A percentile compares a stretch with the other conserved stretches of the same genome.
These are phyloP conservation scores for Psilocybe azurescens DNA, from an alignment of 768 basidiomycete genomes.

Conservation along the genomic window DNA sequence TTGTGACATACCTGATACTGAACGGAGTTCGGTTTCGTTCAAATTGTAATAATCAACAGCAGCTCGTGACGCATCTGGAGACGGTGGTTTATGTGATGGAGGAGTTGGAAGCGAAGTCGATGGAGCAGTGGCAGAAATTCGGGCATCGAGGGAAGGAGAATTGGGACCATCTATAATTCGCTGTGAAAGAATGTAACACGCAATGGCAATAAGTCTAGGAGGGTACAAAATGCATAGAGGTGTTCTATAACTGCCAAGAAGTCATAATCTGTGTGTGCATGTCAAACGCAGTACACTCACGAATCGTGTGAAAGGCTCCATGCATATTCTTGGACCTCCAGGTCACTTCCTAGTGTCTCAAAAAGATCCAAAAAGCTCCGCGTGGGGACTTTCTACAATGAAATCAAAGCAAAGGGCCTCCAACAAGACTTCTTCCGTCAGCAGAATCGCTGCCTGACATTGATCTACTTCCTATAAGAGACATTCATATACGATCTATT, in stretches of 20 bases:
- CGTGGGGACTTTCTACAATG: slow-evolving; percentile 77
- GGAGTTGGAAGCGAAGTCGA: slow-evolving; percentile 82
- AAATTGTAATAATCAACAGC: slow-evolving; percentile 73
- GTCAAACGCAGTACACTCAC: slow-evolving; percentile 45
- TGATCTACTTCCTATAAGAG: slow-evolving; percentile 72
- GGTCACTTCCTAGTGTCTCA: slow-evolving; percentile 53
- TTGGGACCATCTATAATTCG: slow-evolving; percentile 74
- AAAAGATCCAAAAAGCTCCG: slow-evolving; percentile 77
- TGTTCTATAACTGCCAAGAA: slow-evolving; percentile 69
- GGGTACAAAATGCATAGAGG: slow-evolving; percentile 77
- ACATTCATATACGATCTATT: slow-evolving; percentile 10
- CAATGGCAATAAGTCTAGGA: slow-evolving; percentile 73
- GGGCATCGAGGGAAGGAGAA: slow-evolving; percentile 74
- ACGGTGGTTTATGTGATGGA: slow-evolving; percentile 75
- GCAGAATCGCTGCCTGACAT: slow-evolving; percentile 69
- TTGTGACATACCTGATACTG: slow-evolving; percentile 59
- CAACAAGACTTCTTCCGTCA: slow-evolving; percentile 78
- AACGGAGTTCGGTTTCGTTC: slow-evolving; percentile 57
- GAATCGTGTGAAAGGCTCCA: slow-evolving; percentile 92
- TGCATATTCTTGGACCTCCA: slow-evolving; percentile 69
- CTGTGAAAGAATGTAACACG: slow-evolving; percentile 81
- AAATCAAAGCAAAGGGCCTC: slow-evolving; percentile 90
- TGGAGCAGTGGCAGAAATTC: slow-evolving; percentile 73
- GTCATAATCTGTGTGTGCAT: slow-evolving; percentile 6
- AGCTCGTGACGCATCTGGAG: slow-evolving; percentile 71